A percentile compares a stretch with the other conserved stretches of the same genome.
Conservation (phyloP, 805 yeast species). For the Cyberlindnera lachancei region DNA sequence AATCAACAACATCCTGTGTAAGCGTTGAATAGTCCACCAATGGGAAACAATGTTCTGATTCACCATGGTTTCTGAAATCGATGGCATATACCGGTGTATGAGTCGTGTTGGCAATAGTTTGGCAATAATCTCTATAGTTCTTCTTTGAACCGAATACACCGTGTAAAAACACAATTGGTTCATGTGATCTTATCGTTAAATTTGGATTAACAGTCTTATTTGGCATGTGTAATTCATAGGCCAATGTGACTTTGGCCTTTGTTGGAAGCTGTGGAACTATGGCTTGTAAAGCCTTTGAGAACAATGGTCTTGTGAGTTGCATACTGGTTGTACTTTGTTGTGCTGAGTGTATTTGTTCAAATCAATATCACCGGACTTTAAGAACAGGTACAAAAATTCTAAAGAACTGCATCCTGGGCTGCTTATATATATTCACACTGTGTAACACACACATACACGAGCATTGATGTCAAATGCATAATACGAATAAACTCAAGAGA, state of each 20-base stretch:
- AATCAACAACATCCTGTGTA: conserved; percentile 34
- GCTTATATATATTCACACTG: too few species aligned
- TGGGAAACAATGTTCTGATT: conserved; percentile 34
- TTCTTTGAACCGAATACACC: conserved; percentile 42
- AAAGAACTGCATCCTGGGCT: too few species aligned
- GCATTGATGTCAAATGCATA: too few species aligned
- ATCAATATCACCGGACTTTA: too few species aligned
- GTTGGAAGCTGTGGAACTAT: conserved; percentile 10
- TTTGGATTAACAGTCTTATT: conserved; percentile 21
- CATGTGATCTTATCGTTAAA: conserved; percentile 16
- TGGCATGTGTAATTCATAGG: conserved; percentile 21
- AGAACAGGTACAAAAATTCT: too few species aligned
- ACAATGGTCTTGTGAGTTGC: conserved; percentile 5
- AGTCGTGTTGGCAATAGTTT: conserved; percentile 25
- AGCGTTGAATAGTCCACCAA: conserved; percentile 31
- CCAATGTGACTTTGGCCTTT: conserved; percentile 16
- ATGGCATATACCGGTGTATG: conserved; percentile 31
- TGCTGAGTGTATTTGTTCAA: neutral
- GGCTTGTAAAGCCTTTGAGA: conserved; percentile 4
- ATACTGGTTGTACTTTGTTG: conserved; percentile 1
- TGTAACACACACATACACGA: too few species aligned
- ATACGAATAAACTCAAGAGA: too few species aligned
- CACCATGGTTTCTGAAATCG: conserved; percentile 46
- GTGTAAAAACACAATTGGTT: conserved; percentile 37
- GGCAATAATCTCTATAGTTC: conserved; percentile 32